phyloP scores from a whole-genome alignment of 2,329 filamentous ascomycete species.

The Ophiostoma tasmaniense region DNA sequence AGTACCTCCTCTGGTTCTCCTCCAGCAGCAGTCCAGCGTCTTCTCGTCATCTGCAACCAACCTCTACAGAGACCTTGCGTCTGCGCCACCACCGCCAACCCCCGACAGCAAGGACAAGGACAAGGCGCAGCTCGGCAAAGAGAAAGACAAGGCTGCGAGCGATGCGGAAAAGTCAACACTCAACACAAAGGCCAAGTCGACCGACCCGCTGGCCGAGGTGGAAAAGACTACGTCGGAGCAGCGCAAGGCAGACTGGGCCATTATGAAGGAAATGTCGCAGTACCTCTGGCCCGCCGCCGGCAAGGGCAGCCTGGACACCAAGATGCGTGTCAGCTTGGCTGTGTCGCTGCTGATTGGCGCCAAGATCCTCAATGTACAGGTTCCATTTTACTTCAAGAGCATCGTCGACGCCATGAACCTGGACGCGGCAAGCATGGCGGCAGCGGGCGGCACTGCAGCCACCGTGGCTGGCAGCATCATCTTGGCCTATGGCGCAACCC shows the following conservation, averaged over 20 bases:
- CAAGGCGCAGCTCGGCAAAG: neutral
- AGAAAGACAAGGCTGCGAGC: neutral
- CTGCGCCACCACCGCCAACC: neutral
- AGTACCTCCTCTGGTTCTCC: neutral
- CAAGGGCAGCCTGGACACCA: constrained; percentile 74
- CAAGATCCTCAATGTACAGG: constrained; percentile 94
- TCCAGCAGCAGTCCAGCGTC: neutral
- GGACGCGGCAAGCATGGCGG: constrained; percentile 58
- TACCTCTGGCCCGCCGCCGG: constrained; percentile 89
- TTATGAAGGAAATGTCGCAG: constrained; percentile 93
- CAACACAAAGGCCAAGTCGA: constrained; percentile 7
- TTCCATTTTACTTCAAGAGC: constrained; percentile 97
- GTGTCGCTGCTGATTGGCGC: constrained; percentile 75
- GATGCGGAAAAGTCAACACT: neutral
- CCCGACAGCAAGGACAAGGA: neutral
- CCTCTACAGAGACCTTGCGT: constrained; percentile 1
- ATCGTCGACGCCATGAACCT: constrained; percentile 98
- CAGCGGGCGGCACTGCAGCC: constrained; percentile 73
- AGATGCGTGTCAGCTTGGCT: constrained; percentile 77
- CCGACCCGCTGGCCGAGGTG: constrained; percentile 53
- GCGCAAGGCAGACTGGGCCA: constrained; percentile 94
- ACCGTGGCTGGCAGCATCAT: constrained; percentile 90
- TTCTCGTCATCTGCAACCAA: neutral
- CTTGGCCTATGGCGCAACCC: constrained; percentile 79
- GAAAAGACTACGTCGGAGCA: constrained; percentile 74